Conservation (phyloP, 1,284 basidiomycete genomes). For the Coniferiporia sulphurascens region DNA sequence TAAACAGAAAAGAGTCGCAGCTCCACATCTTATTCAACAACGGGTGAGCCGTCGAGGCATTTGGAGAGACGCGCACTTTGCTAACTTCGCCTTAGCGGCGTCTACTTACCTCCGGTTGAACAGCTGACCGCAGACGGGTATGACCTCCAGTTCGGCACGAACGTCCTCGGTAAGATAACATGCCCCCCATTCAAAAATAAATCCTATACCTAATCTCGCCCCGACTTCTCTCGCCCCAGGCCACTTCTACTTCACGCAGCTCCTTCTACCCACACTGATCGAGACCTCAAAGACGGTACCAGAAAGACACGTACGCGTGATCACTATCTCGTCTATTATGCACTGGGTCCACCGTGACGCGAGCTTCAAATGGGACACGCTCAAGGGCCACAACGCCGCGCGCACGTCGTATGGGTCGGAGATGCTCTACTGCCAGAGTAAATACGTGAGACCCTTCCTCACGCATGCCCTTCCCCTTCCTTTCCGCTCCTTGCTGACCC, state of each 20-base stretch:
- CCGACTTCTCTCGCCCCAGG: constrained; percentile 16
- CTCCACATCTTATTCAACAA: constrained; percentile 24
- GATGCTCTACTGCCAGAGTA: constrained; percentile 36
- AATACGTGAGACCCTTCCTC: constrained; percentile 32
- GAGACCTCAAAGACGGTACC: constrained; percentile 28
- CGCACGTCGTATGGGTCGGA: constrained; percentile 26
- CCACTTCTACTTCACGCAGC: constrained; percentile 46
- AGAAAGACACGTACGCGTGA: constrained; percentile 36
- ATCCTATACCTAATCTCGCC: neutral
- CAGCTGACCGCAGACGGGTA: constrained; percentile 48
- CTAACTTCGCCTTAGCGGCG: constrained; percentile 37
- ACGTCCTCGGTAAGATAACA: constrained; percentile 38
- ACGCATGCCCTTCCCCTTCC: too few species aligned
- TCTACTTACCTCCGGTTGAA: constrained; percentile 47
- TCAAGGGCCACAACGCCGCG: constrained; percentile 32
- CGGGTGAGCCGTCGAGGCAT: too few species aligned
- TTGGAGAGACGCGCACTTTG: neutral
- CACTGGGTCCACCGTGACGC: constrained; percentile 21
- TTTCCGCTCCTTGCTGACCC: neutral
- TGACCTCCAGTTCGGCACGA: constrained; percentile 60
- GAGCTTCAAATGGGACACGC: constrained; percentile 32
- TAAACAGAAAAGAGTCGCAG: constrained; percentile 12
- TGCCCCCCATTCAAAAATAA: neutral
- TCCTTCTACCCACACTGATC: constrained; percentile 41
- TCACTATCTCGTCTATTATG: constrained; percentile 37